These are phyloP conservation scores for Alternaria conjuncta DNA, from an alignment of 2,329 filamentous ascomycete species.

Conservation along the genomic window DNA sequence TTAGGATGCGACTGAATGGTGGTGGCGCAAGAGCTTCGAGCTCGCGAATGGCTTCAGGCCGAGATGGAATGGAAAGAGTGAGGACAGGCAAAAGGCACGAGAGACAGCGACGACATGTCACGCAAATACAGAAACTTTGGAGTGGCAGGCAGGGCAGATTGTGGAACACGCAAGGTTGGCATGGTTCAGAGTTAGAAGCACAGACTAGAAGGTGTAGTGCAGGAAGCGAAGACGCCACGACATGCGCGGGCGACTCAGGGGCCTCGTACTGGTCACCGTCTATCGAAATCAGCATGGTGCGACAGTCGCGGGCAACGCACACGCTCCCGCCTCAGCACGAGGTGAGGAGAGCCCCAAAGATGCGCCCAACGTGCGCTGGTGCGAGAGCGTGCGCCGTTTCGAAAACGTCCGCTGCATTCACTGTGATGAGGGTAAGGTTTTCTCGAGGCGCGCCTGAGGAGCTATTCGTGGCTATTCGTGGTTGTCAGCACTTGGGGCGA, in stretches of 20 bases:
- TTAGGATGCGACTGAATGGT: slow-evolving; percentile 12
- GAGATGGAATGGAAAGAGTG: slow-evolving; percentile 21
- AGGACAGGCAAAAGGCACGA: slow-evolving; percentile 20
- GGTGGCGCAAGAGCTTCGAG: slow-evolving; percentile 38
- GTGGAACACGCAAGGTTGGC: slow-evolving; percentile 33
- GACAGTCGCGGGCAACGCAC: slow-evolving; percentile 39
- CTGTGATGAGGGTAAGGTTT: background rate
- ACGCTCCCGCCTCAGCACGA: slow-evolving; percentile 37
- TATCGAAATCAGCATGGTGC: slow-evolving; percentile 38
- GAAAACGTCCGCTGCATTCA: background rate
- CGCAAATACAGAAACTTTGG: slow-evolving; percentile 30
- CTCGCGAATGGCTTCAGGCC: slow-evolving; percentile 25
- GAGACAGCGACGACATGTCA: slow-evolving; percentile 30
- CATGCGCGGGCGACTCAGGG: slow-evolving; percentile 30
- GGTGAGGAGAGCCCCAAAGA: slow-evolving; percentile 18
- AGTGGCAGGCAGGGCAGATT: slow-evolving; percentile 30
- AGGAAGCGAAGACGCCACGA: slow-evolving; percentile 35
- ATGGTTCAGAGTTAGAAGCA: slow-evolving; percentile 24
- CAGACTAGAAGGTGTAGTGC: slow-evolving; percentile 26
- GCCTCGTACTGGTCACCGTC: slow-evolving; percentile 13
- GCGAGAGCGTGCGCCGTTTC: background rate
- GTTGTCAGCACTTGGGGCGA: slow-evolving; percentile 16
- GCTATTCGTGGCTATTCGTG: slow-evolving; percentile 4
- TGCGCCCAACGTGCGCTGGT: slow-evolving; percentile 5
- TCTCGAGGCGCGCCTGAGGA: background rate